A percentile compares a stretch with the other conserved stretches of the same genome.
These are phyloP conservation scores for Penicillium daleae DNA, from an alignment of 495 filamentous ascomycete genomes.

Conservation along the genomic window DNA sequence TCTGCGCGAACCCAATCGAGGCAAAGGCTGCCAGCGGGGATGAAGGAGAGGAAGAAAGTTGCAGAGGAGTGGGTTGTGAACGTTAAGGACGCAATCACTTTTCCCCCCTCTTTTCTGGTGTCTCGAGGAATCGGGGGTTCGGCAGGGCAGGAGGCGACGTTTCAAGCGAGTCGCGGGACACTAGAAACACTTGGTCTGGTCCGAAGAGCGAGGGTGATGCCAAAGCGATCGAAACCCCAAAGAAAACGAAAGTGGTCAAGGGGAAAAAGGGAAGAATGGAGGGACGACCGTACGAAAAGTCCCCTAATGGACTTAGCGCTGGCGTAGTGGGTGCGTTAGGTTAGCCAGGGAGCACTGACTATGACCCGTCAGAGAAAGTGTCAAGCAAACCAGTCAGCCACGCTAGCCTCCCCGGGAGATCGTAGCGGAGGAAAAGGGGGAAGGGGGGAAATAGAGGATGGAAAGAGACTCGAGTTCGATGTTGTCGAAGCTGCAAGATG, in stretches of 20 bases:
- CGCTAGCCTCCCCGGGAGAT: conserved; percentile 15
- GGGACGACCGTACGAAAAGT: conserved; percentile 5
- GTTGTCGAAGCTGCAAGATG: not conserved
- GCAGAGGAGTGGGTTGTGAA: not conserved
- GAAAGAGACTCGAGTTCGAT: too few species aligned
- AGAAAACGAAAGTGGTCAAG: not conserved
- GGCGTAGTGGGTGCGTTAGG: conserved; percentile 21
- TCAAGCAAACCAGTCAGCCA: not conserved
- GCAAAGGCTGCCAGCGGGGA: conserved; percentile 1
- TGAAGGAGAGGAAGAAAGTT: not conserved
- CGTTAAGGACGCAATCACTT: conserved; percentile 10
- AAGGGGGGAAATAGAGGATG: too few species aligned
- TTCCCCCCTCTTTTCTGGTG: conserved; percentile 26
- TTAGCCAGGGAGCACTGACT: conserved; percentile 13
- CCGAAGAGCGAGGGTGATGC: not conserved
- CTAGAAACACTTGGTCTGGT: not conserved
- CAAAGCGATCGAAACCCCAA: not conserved
- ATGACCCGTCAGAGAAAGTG: conserved; percentile 3
- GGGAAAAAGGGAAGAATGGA: conserved; percentile 9
- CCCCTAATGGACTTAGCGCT: conserved; percentile 20
- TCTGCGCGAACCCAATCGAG: not conserved
- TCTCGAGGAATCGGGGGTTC: conserved; percentile 22
- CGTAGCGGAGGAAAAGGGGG: not conserved
- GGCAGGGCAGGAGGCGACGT: conserved; percentile 25
- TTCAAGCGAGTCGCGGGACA: not conserved